Evolutionary conservation across 2,329 filamentous ascomycete genomes (phyloP), one percentile per base, ranked within the genome.

Genomic region (Monosporascus sp.): DNA sequence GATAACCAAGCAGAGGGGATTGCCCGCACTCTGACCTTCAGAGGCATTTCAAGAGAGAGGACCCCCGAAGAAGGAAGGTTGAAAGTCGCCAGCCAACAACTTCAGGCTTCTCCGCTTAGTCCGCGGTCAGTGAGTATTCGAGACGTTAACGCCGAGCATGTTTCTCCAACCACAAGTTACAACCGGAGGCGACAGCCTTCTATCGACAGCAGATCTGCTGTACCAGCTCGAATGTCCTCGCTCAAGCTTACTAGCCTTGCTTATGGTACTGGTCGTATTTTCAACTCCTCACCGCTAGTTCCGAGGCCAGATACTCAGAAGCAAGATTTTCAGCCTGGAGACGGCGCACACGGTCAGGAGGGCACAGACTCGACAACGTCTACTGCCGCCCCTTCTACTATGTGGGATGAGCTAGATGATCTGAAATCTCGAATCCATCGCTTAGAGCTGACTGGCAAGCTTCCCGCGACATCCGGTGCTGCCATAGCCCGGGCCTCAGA

Each of bases 321-420:
- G 53, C 70, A 64, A 54, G 75, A 68, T 17, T 27, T 62, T 0
- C 69, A 70, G 8, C 56, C 60, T 31, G 70, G 65, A 8, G 77
- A 78, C 45, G 62, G 66, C 20, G 65, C 67, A 42, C 73, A 80
- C 54, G 72, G 69, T 18, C 61, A 75, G 27, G 85, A 92, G 63
- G 86, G 86, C 8, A 91, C 90, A 0, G 90, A 94, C 62, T 97
- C 94, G 0, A 93, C 88, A 0, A 80, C 88, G 36, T 97, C 94
- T 0, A 94, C 90, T 1, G 91, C 87, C 1, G 90, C 90, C 1
- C 90, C 92, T 14, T 95, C 91, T 2, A 97, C 91, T 0, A 90
- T 99, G 3, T 99, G 94, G 94, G 94, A 97, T 67, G 94, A 99
- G 70, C 74, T 99, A 27, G 94, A 97, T 62, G 94, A 97, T 59